Evolutionary conservation across 257 asterid species (phyloP).

Genomic region (Forsythia suspensa): DNA sequence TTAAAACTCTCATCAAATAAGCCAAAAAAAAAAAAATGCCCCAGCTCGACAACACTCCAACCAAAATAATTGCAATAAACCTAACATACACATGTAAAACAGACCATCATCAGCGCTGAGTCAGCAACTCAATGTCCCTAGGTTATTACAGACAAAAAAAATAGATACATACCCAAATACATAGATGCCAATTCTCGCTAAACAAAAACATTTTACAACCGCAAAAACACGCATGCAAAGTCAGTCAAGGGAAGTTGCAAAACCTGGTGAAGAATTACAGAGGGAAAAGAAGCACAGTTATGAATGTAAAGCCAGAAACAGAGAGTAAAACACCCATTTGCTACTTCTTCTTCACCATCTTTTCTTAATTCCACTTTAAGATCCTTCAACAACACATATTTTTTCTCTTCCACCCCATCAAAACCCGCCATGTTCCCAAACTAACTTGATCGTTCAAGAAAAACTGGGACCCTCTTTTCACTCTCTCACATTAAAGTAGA

Average conservation of each 20-base stretch:
- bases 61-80: not conserved
- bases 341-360: slow-evolving; percentile 34
- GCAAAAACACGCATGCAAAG: not conserved
- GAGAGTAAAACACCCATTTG: slow-evolving; percentile 46
- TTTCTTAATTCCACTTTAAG: slow-evolving; percentile 53
- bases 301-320: slow-evolving; percentile 84
- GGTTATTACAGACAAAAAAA: not conserved
- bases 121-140: slow-evolving; percentile 26
- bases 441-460: slow-evolving; percentile 29
- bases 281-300: slow-evolving; percentile 45
- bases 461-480: slow-evolving; percentile 19
- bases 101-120: not conserved
- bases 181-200: not conserved
- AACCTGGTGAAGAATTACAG: slow-evolving; percentile 73
- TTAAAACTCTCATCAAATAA: slow-evolving; percentile 20
- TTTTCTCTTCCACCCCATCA: slow-evolving; percentile 36
- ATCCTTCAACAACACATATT: slow-evolving; percentile 54
- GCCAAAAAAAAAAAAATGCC: not conserved
- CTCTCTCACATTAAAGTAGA: slow-evolving; percentile 19
- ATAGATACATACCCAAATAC: not conserved
- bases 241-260: slow-evolving; percentile 16
- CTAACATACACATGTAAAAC: not conserved
- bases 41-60: not conserved
- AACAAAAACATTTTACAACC: not conserved
- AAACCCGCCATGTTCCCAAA: slow-evolving; percentile 31